phyloP scores from a whole-genome alignment of 2,329 filamentous ascomycete species.

The Pyrenochaeta sp. region DNA sequence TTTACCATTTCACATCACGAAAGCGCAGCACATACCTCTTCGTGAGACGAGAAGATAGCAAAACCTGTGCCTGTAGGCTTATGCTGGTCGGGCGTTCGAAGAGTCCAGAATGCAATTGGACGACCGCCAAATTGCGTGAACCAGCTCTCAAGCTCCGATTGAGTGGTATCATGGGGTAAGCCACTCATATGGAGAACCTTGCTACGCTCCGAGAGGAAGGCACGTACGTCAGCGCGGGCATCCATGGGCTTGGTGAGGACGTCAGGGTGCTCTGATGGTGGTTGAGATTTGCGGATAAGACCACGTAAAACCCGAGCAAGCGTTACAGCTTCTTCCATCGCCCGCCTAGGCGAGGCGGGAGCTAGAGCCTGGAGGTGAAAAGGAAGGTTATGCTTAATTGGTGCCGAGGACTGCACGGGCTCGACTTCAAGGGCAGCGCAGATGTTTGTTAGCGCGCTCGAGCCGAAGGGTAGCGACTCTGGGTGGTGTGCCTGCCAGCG shows the following conservation, averaged over 20 bases:
- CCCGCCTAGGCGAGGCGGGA: constrained; percentile 91
- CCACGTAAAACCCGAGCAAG: constrained; percentile 91
- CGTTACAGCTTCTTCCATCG: constrained; percentile 97
- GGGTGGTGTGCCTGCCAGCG: constrained; percentile 98
- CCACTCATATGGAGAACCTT: constrained; percentile 99
- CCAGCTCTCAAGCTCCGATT: constrained; percentile 99
- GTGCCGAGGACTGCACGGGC: constrained; percentile 94
- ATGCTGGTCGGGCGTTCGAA: constrained; percentile 96
- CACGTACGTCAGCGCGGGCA: constrained; percentile 92
- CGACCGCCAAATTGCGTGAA: constrained; percentile 98
- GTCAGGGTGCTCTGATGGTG: constrained; percentile 90
- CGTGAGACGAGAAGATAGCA: constrained; percentile 97
- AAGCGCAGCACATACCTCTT: constrained; percentile 75
- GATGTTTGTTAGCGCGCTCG: constrained; percentile 95
- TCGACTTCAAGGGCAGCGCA: constrained; percentile 98
- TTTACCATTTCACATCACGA: not conserved
- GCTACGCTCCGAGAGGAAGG: constrained; percentile 94
- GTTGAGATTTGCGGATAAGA: constrained; percentile 94
- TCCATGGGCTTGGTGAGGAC: constrained; percentile 96
- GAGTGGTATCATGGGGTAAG: constrained; percentile 95
- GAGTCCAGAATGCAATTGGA: constrained; percentile 98
- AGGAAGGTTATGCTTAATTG: constrained; percentile 97
- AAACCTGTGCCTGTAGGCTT: constrained; percentile 99
- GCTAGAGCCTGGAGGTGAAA: constrained; percentile 97
- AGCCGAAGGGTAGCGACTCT: constrained; percentile 94